Evolutionary conservation across 495 filamentous ascomycete genomes (phyloP), one percentile per base, ranked within the genome.

Genomic region (Aspergillus biplanus): DNA sequence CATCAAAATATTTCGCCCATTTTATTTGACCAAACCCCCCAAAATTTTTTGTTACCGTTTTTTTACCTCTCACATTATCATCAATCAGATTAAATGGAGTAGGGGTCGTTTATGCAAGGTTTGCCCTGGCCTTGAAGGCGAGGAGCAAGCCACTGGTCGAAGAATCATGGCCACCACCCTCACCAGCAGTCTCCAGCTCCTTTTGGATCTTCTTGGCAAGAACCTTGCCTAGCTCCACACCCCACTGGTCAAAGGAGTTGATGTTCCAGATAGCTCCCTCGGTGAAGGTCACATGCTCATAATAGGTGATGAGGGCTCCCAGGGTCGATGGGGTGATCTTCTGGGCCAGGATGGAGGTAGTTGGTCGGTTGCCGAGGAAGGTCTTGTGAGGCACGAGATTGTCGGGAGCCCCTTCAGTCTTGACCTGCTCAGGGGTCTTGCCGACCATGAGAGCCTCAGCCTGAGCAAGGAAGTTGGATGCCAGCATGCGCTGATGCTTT

Each of bases 191-290:
- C 72, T 98, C 92, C 60, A 93, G 79, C 78, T 92, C 88, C 67
- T 84, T 82, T 71, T 90, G 88, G 66, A 92, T 92, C 78, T 92
- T 93, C 85, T 92, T 99, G 32, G 95, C 95, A 57, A 99, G 82
- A 47, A 89, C 88, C 87, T 99, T 99, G 80, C 95, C 95, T 52
- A 99, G 79, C 83, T 99, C 95, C 48, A 99, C 95, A 78, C 95
- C 95, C 95, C 95, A 98, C 80, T 99, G 95, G 82, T 99, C 95
- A 74, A 98, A 99, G 68, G 87, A 90, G 86, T 99, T 99, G 84
- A 99, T 97, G 79, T 98, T 96, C 95, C 95, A 99, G 67, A 98
- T 78, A 34, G 92, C 96, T 68, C 95, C 95, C 78, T 99, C 95
- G 42, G 92, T 97, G 82, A 99, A 98, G 62, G 95, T 98, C 52